Percentiles rank a stretch among this genome's conserved stretches.
Evolutionary conservation across 2,329 filamentous ascomycete species (phyloP).

Genomic region (Penicillium sp.): DNA sequence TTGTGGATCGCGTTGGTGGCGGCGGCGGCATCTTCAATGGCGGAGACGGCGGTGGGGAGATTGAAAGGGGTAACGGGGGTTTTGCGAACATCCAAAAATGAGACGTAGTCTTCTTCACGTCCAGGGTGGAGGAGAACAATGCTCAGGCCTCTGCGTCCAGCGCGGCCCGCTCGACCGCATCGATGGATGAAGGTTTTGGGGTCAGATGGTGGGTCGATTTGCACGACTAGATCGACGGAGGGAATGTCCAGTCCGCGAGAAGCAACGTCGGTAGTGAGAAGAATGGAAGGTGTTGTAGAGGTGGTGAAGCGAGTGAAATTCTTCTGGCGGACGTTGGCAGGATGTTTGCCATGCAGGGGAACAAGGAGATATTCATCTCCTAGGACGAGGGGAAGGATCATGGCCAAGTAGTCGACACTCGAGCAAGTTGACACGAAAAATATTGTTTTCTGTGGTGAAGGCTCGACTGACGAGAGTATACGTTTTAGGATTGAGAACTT

Average conservation of each 20-base stretch:
- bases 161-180: slow-evolving; percentile 58
- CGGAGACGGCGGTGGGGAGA: slow-evolving; percentile 54
- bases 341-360: slow-evolving; percentile 86
- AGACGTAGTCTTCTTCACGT: slow-evolving; percentile 81
- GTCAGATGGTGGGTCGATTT: slow-evolving; percentile 78
- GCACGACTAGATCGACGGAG: slow-evolving; percentile 82
- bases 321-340: slow-evolving; percentile 76
- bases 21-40: slow-evolving; percentile 53
- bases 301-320: slow-evolving; percentile 78
- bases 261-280: slow-evolving; percentile 89
- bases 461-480: slow-evolving; percentile 63
- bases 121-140: slow-evolving; percentile 81
- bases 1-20: slow-evolving; percentile 58
- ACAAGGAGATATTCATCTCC: slow-evolving; percentile 63
- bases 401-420: slow-evolving; percentile 87
- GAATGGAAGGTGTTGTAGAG: slow-evolving; percentile 66
- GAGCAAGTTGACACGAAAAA: slow-evolving; percentile 92
- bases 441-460: slow-evolving; percentile 75
- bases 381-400: slow-evolving; percentile 68
- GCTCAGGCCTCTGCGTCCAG: slow-evolving; percentile 67
- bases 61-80: slow-evolving; percentile 67
- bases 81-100: slow-evolving; percentile 78
- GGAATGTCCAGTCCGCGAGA: slow-evolving; percentile 88
- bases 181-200: slow-evolving; percentile 74
- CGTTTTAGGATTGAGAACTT: slow-evolving; percentile 71